Conservation (phyloP, 805 yeast species). For the Metschnikowia lochheadii region DNA sequence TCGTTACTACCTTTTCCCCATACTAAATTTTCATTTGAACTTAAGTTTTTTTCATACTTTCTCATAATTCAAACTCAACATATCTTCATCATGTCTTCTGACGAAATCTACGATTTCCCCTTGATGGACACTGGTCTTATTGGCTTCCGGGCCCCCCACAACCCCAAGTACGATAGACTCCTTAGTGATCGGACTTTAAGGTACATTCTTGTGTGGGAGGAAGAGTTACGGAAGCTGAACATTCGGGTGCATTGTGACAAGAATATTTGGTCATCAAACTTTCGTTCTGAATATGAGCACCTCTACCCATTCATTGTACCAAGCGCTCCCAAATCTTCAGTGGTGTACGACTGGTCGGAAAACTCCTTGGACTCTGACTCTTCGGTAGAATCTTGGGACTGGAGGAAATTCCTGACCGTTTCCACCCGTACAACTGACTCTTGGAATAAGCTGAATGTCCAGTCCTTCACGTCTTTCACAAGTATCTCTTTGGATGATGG, state of each 20-base stretch:
- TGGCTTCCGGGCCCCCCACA: neutral
- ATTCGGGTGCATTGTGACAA: neutral
- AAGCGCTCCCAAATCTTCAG: neutral
- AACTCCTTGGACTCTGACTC: neutral
- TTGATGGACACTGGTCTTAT: constrained; percentile 2
- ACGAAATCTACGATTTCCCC: neutral
- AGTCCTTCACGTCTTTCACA: too few relatives aligned
- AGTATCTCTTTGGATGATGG: too few relatives aligned
- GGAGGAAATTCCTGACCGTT: neutral
- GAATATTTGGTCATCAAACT: neutral
- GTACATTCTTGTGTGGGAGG: neutral
- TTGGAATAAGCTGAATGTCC: neutral
- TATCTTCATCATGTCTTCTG: neutral
- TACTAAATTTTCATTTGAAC: neutral
- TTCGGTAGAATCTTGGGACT: neutral
- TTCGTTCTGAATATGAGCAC: neutral
- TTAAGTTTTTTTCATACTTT: neutral
- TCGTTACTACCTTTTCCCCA: neutral
- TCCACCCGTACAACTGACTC: neutral
- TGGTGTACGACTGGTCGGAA: neutral
- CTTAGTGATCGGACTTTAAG: neutral
- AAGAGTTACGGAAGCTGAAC: neutral
- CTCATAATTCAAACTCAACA: neutral
- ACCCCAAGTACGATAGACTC: neutral
- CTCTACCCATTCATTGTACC: too few relatives aligned